Conservation (phyloP, 2,329 filamentous ascomycete genomes). For the Leptographium galeiforme region DNA sequence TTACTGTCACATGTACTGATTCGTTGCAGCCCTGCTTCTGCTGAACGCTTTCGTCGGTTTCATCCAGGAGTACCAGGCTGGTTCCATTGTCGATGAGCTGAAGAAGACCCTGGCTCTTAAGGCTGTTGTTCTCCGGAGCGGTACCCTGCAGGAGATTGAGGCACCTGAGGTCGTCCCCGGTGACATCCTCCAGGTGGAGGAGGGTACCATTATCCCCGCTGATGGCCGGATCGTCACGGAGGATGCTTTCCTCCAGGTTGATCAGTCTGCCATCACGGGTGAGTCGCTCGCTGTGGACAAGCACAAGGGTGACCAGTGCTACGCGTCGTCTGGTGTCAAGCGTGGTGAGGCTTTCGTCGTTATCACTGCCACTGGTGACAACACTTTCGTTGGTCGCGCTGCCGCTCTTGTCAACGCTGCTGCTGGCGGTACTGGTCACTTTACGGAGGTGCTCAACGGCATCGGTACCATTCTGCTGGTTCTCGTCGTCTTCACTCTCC, state of each 20-base stretch:
- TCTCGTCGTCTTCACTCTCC: constrained; percentile 65
- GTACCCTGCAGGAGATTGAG: constrained; percentile 63
- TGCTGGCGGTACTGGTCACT: constrained; percentile 63
- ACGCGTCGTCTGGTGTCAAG: constrained; percentile 79
- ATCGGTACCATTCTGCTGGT: constrained; percentile 72
- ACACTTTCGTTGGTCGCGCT: constrained; percentile 79
- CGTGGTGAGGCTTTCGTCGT: constrained; percentile 77
- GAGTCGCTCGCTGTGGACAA: constrained; percentile 88
- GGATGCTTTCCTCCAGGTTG: constrained; percentile 74
- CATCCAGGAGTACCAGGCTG: constrained; percentile 79
- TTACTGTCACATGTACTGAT: neutral
- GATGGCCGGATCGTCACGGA: constrained; percentile 79
- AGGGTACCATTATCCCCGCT: constrained; percentile 83
- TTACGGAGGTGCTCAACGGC: constrained; percentile 79
- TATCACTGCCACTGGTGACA: constrained; percentile 73
- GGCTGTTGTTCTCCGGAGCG: constrained; percentile 76
- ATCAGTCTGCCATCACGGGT: constrained; percentile 84
- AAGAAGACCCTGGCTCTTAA: constrained; percentile 72
- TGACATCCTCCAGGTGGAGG: constrained; percentile 80
- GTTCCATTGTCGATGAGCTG: constrained; percentile 78
- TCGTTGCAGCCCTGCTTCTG: constrained; percentile 41
- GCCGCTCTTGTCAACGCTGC: constrained; percentile 75
- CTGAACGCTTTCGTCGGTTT: constrained; percentile 82
- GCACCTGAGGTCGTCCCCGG: constrained; percentile 76
- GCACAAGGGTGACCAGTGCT: constrained; percentile 68